Evolutionary conservation across 176 grass and related monocot species (phyloP), one percentile per base, ranked within the genome.

Genomic region (Puya raimondii): DNA sequence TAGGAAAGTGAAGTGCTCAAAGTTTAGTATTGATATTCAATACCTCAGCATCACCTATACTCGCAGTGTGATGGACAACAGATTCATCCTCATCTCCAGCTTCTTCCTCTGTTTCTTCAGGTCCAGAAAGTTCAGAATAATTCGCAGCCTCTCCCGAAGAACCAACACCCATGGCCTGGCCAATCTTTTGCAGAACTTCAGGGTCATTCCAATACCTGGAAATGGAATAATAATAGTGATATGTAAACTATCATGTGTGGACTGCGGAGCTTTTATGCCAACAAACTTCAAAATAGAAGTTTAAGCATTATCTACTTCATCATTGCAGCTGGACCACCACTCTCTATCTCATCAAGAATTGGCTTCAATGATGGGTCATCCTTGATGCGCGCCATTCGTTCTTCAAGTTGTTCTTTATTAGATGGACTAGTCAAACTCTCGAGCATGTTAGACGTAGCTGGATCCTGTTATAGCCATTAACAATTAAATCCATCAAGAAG

Each of bases 201-300:
- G 93, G 81, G 76, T 96, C 93, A 87, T 96, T 96, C 93, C 88
- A 96, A 78, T 96, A 96, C 84, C 93, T 96, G 58, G 48, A 79
- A 80, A 49, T 13, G 5, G 48, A 58, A n/a, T 56, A 63, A 64
- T 64, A 18, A 47, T 26, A 53, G 75, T 67, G 52, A 18, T 16
- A 42, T 53, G 14, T 75, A 58, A 83, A 57, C 21, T 69, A 16
- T 12, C 73, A 42, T 42, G 33, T 42, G 33, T 6, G 33, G 33
- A 42, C 33, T 42, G 33, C 7, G 33, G 4, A 42, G 33, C 33
- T 42, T 42, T 42, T 42, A 42, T 42, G 33, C 26, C 11, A 10
- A 52, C 10, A 33, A 66, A 81, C 17, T 80, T 47, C 48, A 63
- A 1, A 48, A 50, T 21, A 50, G 57, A 11, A 75, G 79, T 23